These are phyloP conservation scores for Podaxis sp. DNA, from an alignment of 768 basidiomycete genomes.

Conservation along the genomic window DNA sequence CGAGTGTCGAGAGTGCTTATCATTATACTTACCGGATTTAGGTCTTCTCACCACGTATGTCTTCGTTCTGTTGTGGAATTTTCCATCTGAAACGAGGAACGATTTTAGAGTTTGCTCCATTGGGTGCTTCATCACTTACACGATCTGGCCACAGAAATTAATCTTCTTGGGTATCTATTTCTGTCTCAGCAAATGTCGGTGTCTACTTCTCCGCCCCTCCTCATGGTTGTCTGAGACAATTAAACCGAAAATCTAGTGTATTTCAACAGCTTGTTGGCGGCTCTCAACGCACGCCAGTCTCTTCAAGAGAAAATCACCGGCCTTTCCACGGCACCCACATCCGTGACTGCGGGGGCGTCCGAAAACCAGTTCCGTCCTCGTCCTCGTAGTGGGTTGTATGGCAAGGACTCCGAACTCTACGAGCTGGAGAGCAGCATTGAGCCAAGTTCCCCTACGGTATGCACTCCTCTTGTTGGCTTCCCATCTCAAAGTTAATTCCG, in stretches of 20 bases:
- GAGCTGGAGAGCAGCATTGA: background rate
- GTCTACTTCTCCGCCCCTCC: background rate
- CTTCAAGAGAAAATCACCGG: slow-evolving; percentile 8
- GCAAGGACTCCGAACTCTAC: background rate
- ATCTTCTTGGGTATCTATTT: slow-evolving; percentile 24
- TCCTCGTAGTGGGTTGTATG: background rate
- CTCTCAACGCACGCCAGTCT: slow-evolving; percentile 14
- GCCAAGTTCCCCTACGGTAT: background rate
- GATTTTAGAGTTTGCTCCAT: slow-evolving; percentile 17
- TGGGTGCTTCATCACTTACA: slow-evolving; percentile 21
- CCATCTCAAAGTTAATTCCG: background rate
- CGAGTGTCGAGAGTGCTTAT: background rate
- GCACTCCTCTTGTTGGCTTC: background rate
- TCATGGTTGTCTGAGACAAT: background rate
- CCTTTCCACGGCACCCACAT: slow-evolving; percentile 3
- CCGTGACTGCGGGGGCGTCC: background rate
- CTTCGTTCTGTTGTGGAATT: background rate
- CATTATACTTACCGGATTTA: background rate
- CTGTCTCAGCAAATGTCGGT: slow-evolving; percentile 21
- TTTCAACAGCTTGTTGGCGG: slow-evolving; percentile 18
- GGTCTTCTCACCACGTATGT: slow-evolving; percentile 21
- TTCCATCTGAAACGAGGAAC: background rate
- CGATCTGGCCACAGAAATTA: slow-evolving; percentile 21
- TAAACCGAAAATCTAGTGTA: slow-evolving; percentile 14
- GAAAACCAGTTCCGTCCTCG: background rate